Conservation (phyloP, 805 yeast species). For the Candida qinlingensis region DNA sequence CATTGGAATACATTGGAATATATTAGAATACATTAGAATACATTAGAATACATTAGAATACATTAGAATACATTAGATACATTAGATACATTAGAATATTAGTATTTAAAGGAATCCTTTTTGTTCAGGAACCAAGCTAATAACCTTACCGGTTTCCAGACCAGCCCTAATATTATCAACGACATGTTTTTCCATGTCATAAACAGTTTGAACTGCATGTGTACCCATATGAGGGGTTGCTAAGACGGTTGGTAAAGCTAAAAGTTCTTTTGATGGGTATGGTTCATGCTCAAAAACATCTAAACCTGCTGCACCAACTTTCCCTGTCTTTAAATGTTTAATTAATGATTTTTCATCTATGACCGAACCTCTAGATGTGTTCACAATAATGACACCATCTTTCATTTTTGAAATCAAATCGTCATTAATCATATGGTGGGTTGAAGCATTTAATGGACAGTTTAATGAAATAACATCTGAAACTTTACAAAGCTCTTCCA, state of each 20-base stretch:
- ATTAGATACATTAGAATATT: no score
- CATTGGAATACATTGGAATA: no score
- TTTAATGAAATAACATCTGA: conserved; percentile 50
- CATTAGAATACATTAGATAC: no score
- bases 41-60: no score
- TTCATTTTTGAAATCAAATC: conserved; percentile 32
- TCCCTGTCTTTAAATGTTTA: conserved; percentile 36
- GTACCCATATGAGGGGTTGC: conserved; percentile 58
- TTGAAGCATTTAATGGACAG: conserved; percentile 48
- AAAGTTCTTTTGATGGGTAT: conserved; percentile 19
- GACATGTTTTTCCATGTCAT: conserved; percentile 35
- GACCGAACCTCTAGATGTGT: conserved; percentile 51
- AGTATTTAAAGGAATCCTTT: no score
- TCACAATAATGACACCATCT: conserved; percentile 43
- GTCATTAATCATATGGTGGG: conserved; percentile 41
- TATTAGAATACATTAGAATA: no score
- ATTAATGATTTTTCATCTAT: conserved; percentile 45
- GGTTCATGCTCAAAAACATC: conserved; percentile 58
- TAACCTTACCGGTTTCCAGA: conserved; percentile 42
- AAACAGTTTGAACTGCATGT: conserved; percentile 38
- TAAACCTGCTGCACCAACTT: conserved; percentile 46
- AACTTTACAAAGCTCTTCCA: conserved; percentile 26
- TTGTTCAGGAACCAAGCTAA: conserved; percentile 47
- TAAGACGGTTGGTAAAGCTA: conserved; percentile 33
- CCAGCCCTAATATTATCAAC: conserved; percentile 34